Percentiles rank a stretch among this genome's conserved stretches.
Evolutionary conservation across 2,329 filamentous ascomycete genomes (phyloP).

Genomic region (Aspergillus piperis): DNA sequence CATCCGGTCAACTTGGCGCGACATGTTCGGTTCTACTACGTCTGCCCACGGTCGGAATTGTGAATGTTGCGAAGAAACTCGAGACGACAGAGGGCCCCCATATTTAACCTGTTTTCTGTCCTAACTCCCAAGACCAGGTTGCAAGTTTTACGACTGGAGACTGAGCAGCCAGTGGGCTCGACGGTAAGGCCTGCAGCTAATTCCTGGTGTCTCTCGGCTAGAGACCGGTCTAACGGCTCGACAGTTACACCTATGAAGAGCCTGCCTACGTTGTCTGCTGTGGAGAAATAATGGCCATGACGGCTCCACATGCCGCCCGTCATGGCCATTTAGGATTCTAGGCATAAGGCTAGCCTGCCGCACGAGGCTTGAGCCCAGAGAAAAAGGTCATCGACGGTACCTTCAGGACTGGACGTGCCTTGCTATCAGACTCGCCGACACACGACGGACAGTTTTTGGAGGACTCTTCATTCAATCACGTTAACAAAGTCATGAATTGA

Average conservation of each 20-base stretch:
- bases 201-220: not conserved
- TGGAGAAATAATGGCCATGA: not conserved
- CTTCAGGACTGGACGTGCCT: not conserved
- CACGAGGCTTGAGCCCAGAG: not conserved
- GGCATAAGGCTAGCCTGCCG: not conserved
- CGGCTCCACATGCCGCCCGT: too few relatives aligned
- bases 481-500: too few relatives aligned
- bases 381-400: not conserved
- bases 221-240: not conserved
- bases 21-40: constrained; percentile 15
- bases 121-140: not conserved
- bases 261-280: not conserved
- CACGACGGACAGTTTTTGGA: too few relatives aligned
- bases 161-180: not conserved
- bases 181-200: not conserved
- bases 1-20: constrained; percentile 23
- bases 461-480: rapidly evolving
- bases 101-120: not conserved
- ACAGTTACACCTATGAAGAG: not conserved
- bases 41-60: not conserved
- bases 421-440: too few relatives aligned
- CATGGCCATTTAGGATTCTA: not conserved
- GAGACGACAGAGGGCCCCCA: not conserved
- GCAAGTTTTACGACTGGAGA: not conserved
- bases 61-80: too few relatives aligned